Conservation (phyloP, 139 green algal species). For the Coccomyxa sp. region DNA sequence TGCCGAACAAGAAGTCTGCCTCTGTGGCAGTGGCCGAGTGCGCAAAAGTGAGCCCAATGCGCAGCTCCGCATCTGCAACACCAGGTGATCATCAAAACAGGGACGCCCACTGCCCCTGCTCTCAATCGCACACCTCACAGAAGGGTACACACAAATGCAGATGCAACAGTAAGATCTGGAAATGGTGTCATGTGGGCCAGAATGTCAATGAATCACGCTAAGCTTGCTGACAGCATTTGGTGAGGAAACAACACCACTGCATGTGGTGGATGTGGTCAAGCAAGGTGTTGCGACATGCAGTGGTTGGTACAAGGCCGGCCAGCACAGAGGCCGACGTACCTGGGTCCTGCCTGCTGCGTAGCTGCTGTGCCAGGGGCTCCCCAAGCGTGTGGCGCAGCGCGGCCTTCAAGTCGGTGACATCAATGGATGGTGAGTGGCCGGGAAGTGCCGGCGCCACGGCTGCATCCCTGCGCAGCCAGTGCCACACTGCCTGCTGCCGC, state of each 20-base stretch:
- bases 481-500: neutral
- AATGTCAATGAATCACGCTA: too few relatives aligned
- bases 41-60: slow-evolving; percentile 2
- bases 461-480: neutral
- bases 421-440: neutral
- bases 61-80: neutral
- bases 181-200: too few relatives aligned
- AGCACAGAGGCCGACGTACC: neutral
- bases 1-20: slow-evolving; percentile 10
- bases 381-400: neutral
- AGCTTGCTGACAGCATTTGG: too few relatives aligned
- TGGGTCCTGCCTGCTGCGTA: neutral
- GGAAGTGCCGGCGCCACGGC: neutral
- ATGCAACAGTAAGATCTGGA: too few relatives aligned
- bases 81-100: too few relatives aligned
- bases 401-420: neutral
- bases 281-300: neutral
- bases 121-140: too few relatives aligned
- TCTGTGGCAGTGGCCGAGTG: neutral
- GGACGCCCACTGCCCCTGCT: too few relatives aligned
- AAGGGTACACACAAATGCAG: too few relatives aligned
- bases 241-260: too few relatives aligned
- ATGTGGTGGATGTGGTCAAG: too few relatives aligned
- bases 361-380: neutral
- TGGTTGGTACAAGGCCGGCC: too few relatives aligned